phyloP scores from a whole-genome alignment of 805 yeast species.

The Zygosaccharomyces lentus region DNA sequence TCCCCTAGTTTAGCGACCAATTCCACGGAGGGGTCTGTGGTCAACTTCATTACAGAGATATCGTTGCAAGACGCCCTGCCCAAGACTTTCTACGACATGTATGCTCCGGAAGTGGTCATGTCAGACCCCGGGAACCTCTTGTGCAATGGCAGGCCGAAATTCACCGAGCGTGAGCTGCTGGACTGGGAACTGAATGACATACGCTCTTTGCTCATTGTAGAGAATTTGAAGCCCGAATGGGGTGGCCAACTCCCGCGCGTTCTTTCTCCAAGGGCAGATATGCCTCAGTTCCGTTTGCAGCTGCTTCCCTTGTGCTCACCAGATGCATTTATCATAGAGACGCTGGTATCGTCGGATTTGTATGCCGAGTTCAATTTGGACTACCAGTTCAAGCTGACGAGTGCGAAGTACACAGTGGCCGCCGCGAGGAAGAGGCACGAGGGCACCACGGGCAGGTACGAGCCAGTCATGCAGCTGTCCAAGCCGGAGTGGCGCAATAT shows the following conservation, averaged over 20 bases:
- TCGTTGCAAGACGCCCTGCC: conserved; percentile 53
- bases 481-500: conserved; percentile 69
- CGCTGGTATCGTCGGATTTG: conserved; percentile 55
- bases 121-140: conserved; percentile 39
- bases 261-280: conserved; percentile 17
- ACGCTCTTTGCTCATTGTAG: conserved; percentile 57
- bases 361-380: conserved; percentile 61
- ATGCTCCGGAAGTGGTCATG: conserved; percentile 50
- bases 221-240: conserved; percentile 52
- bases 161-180: conserved; percentile 56
- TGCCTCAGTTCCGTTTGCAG: conserved; percentile 43
- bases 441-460: conserved; percentile 23
- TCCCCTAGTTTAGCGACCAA: conserved; percentile 24
- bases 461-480: conserved; percentile 36
- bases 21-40: conserved; percentile 15
- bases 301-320: conserved; percentile 50
- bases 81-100: conserved; percentile 48
- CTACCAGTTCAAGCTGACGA: conserved; percentile 47
- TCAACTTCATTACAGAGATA: conserved; percentile 22
- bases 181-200: conserved; percentile 73
- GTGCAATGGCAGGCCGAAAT: conserved; percentile 56
- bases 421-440: conserved; percentile 53
- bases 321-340: conserved; percentile 45
- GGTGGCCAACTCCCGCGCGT: conserved; percentile 46
- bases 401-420: conserved; percentile 58